Base-by-base conservation (phyloP, 2,329 filamentous ascomycete genomes). In the Ophiostoma himal-ulmi region DNA sequence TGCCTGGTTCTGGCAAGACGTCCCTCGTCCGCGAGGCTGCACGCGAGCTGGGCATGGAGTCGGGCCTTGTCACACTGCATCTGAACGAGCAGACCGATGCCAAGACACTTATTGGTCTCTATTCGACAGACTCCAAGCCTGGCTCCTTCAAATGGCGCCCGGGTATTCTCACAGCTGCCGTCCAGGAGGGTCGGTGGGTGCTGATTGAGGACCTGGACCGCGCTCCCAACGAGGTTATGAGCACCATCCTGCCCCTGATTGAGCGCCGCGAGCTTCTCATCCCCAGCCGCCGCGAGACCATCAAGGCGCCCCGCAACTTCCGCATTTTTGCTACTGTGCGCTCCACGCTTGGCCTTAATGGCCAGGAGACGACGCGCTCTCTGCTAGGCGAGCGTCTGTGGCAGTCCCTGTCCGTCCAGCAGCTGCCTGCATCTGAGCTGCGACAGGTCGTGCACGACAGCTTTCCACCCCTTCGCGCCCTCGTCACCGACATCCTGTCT, bases 61-160 rank as follows among this genome's bases (percentile, higher is more conserved):
- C 89, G 6, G 88, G 87, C 71, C 93, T 99, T 88, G 91, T 99
- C 69, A 98, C 94, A 3, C 84, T 99, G 39, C 94, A 99, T 79
- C 83, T 99, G 44, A 99, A 99, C 77, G 95, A 98, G 79, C 96
- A 99, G 79, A 98, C 94, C 2, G 95, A 99, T 80, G 94, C 94
- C 0, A 99, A 99, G 79, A 91, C 96, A 82, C 87, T 99, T 57
- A 88, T 99, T 73, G 95, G 95, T 3, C 88, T 98, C 78, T 98
- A 99, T 80, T 92, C 94, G 1, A 95, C 93, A 30, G 94, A 93
- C 71, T 88, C 91, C 20, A 91, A 90, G 72, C 94, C 93, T 0
- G 94, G 94, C 1, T 94, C 92, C 11, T 99, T 99, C 78, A 87
- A 88, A 68, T 99, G 95, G 95, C 88, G 92, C 72, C 88, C 95